Percentiles rank a stretch among this genome's conserved stretches.
phyloP scores from a whole-genome alignment of 108 stramenopile genomes.

The Stephanodiscus triporus region DNA sequence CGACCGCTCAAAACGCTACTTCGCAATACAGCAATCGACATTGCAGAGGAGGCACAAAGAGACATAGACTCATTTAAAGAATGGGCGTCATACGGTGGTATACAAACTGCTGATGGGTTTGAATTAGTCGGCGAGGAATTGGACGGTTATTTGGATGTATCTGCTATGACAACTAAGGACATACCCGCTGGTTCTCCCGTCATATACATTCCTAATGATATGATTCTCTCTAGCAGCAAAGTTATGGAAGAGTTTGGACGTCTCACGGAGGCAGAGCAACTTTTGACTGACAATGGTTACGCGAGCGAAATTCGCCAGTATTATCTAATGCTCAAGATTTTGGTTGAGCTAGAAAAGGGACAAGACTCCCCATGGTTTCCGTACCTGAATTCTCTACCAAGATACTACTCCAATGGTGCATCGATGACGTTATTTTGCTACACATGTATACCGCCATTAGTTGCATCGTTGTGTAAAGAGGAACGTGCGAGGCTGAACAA shows the following conservation, averaged over 20 bases:
- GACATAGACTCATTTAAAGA: slow-evolving; percentile 49
- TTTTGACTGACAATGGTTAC: slow-evolving; percentile 14
- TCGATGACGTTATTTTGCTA: slow-evolving; percentile 46
- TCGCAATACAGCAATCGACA: slow-evolving; percentile 23
- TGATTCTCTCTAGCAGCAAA: slow-evolving; percentile 49
- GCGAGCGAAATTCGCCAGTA: slow-evolving; percentile 27
- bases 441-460: slow-evolving; percentile 38
- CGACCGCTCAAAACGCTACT: background rate
- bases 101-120: slow-evolving; percentile 50
- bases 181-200: slow-evolving; percentile 49
- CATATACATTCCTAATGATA: slow-evolving; percentile 47
- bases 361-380: slow-evolving; percentile 27
- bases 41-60: slow-evolving; percentile 36
- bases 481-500: slow-evolving; percentile 39
- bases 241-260: slow-evolving; percentile 53
- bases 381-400: slow-evolving; percentile 33
- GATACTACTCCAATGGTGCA: slow-evolving; percentile 30
- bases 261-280: slow-evolving; percentile 39
- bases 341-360: slow-evolving; percentile 33
- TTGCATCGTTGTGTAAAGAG: slow-evolving; percentile 14
- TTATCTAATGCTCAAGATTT: slow-evolving; percentile 40
- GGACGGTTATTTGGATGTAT: slow-evolving; percentile 26
- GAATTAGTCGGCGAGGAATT: slow-evolving; percentile 27
- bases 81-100: slow-evolving; percentile 51
- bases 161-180: slow-evolving; percentile 48